phyloP scores from a whole-genome alignment of 768 basidiomycete species.

The Gymnopilus junonius region DNA sequence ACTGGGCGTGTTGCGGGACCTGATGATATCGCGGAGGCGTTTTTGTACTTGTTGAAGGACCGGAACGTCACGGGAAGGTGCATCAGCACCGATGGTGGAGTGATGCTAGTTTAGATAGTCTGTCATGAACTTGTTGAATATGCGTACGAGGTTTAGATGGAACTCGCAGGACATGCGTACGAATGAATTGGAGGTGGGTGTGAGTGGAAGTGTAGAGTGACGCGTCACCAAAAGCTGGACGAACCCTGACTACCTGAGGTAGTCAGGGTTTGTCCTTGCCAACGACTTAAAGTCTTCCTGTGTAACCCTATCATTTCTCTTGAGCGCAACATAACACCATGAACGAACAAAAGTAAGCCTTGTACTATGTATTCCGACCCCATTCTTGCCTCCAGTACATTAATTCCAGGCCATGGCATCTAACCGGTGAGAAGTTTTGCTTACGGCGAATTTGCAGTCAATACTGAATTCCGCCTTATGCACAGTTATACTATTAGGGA shows the following conservation, averaged over 20 bases:
- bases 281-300: background rate
- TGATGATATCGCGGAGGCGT: background rate
- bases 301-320: background rate
- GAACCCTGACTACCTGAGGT: too few species aligned
- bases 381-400: background rate
- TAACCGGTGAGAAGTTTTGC: constrained; percentile 30
- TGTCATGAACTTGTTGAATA: too few species aligned
- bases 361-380: background rate
- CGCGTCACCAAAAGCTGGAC: too few species aligned
- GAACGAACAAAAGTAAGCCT: background rate
- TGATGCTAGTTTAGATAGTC: background rate
- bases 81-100: background rate
- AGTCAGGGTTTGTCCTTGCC: background rate
- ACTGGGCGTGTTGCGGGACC: background rate
- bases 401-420: constrained; percentile 33
- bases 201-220: too few species aligned
- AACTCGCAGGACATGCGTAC: too few species aligned
- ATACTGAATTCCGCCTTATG: background rate
- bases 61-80: background rate
- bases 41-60: background rate
- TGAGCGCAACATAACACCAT: background rate
- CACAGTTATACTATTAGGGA: constrained; percentile 44
- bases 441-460: background rate
- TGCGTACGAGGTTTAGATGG: too few species aligned
- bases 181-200: too few species aligned